Conservation (phyloP, 805 yeast genomes). For the Candida maris region DNA sequence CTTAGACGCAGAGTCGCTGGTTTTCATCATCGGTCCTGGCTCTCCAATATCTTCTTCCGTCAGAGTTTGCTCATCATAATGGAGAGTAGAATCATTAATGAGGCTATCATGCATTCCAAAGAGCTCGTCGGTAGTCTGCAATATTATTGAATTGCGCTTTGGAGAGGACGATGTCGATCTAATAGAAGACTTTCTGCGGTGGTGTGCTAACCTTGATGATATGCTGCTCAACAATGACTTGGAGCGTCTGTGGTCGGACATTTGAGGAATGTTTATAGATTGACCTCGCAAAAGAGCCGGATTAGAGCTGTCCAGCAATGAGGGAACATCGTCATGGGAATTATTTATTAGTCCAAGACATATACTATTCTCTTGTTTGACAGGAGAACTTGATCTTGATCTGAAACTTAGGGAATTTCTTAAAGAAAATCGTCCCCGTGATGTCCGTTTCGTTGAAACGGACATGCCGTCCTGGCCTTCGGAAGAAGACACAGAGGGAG, state of each 20-base stretch:
- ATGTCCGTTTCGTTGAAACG: conserved; percentile 4
- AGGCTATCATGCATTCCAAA: conserved; percentile 16
- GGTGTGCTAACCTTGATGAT: conserved; percentile 25
- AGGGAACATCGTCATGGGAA: neutral
- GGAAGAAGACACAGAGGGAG: conserved; percentile 15
- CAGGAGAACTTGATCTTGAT: conserved; percentile 14
- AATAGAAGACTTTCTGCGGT: conserved; percentile 24
- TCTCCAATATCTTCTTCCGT: conserved; percentile 30
- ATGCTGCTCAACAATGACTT: conserved; percentile 25
- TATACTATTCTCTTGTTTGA: conserved; percentile 7
- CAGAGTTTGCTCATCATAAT: conserved; percentile 25
- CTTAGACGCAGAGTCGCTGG: conserved; percentile 2
- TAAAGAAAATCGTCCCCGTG: conserved; percentile 2
- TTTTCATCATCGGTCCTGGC: conserved; percentile 33
- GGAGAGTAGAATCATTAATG: conserved; percentile 23
- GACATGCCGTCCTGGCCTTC: conserved; percentile 7
- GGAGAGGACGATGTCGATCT: conserved; percentile 16
- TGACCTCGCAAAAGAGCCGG: neutral
- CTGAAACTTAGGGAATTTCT: neutral
- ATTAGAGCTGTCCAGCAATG: neutral
- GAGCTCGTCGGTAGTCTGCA: conserved; percentile 26
- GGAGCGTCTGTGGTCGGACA: conserved; percentile 20
- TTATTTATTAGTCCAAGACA: neutral
- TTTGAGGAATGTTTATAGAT: neutral
- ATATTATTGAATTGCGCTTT: conserved; percentile 22